A percentile compares a stretch with the other conserved stretches of the same genome.
Conservation (phyloP, 148 eudicot genomes). For the Cornus suecica region DNA sequence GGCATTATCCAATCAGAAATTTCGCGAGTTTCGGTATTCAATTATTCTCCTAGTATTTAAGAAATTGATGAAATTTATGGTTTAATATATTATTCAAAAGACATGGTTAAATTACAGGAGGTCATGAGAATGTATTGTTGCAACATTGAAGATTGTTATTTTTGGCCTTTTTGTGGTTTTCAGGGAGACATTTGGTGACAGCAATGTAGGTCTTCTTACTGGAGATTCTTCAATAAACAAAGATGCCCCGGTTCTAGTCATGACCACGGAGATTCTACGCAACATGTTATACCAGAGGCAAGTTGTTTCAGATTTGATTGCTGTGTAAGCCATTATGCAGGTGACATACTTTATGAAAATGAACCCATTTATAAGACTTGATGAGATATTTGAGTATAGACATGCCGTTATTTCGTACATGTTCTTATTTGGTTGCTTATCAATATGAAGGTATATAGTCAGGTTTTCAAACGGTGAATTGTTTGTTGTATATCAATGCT, state of each 20-base stretch:
- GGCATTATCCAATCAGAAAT: slow-evolving; percentile 95
- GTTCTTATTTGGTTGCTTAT: background rate
- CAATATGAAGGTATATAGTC: background rate
- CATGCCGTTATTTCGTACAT: background rate
- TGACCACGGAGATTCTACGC: slow-evolving; percentile 97
- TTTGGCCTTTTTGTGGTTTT: slow-evolving; percentile 1
- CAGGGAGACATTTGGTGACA: slow-evolving; percentile 88
- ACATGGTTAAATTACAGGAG: background rate
- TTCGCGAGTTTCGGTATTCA: slow-evolving; percentile 84
- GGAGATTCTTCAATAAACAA: slow-evolving; percentile 94
- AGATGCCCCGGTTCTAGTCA: slow-evolving; percentile 91
- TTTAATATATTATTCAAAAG: background rate
- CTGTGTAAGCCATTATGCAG: background rate
- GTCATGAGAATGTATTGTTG: background rate
- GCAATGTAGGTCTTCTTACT: slow-evolving; percentile 92
- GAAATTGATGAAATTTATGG: too few species aligned
- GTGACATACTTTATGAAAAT: background rate
- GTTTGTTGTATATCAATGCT: background rate
- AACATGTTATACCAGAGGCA: slow-evolving; percentile 96
- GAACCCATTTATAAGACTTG: background rate
- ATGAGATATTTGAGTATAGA: too few species aligned
- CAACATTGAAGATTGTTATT: background rate
- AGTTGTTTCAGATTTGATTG: background rate
- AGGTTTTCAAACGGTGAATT: background rate
- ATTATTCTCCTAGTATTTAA: background rate